Conservation (phyloP, 352 stramenopile genomes). For the Pythium brachiatum region DNA sequence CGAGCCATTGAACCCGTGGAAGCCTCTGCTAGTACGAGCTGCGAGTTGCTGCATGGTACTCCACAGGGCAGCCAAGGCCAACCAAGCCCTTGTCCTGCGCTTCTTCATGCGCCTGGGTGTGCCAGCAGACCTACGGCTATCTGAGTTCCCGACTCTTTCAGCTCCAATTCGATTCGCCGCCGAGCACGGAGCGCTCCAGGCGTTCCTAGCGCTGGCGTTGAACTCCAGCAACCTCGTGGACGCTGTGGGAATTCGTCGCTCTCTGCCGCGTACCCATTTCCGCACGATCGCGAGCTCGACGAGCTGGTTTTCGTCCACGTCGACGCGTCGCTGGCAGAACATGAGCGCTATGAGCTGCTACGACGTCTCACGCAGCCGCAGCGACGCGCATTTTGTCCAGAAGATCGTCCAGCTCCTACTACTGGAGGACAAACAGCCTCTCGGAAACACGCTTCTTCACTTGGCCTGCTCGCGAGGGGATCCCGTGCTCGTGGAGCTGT, state of each 20-base stretch:
- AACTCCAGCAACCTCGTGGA: conserved; percentile 26
- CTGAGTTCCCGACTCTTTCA: conserved; percentile 22
- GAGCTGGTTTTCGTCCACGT: conserved; percentile 24
- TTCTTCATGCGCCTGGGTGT: conserved; percentile 54
- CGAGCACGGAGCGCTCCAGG: conserved; percentile 34
- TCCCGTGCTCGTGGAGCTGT: conserved; percentile 32
- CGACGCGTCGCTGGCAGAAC: conserved; percentile 53
- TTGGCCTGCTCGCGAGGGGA: conserved; percentile 36
- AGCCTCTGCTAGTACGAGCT: conserved; percentile 42
- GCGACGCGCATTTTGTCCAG: conserved; percentile 38
- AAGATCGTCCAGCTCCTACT: conserved; percentile 50
- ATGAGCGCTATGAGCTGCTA: conserved; percentile 53
- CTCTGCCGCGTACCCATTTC: conserved; percentile 15
- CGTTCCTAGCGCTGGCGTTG: conserved; percentile 44
- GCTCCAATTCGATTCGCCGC: conserved; percentile 55
- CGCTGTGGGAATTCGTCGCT: conserved; percentile 7
- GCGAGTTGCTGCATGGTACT: conserved; percentile 42
- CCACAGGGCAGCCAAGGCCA: conserved; percentile 46
- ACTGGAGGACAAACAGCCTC: conserved; percentile 17
- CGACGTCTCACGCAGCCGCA: conserved; percentile 30
- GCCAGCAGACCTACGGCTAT: conserved; percentile 33
- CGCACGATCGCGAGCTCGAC: conserved; percentile 26
- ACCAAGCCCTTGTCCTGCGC: conserved; percentile 36
- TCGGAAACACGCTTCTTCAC: conserved; percentile 42
- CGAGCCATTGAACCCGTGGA: conserved; percentile 42